phyloP scores from a whole-genome alignment of 768 basidiomycete genomes.

The Chalciporus sphaerocephalus region DNA sequence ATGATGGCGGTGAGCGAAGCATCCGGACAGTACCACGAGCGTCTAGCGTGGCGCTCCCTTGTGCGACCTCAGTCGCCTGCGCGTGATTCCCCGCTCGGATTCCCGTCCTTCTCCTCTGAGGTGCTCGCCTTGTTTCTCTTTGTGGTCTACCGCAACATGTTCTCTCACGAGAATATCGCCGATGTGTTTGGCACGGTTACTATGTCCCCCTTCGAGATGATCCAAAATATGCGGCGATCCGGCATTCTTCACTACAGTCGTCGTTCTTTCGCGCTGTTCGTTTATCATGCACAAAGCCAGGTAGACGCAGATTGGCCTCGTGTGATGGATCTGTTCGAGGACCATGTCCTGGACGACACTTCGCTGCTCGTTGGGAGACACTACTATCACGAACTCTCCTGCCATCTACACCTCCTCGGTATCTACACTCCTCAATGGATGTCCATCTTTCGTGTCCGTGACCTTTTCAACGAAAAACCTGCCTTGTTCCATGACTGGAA shows the following conservation, averaged over 20 bases:
- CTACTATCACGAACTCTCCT: conserved; percentile 43
- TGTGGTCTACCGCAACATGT: conserved; percentile 25
- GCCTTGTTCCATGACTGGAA: conserved; percentile 30
- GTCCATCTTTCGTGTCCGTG: neutral
- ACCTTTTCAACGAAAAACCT: neutral
- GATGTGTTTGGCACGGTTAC: neutral
- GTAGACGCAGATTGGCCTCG: conserved; percentile 39
- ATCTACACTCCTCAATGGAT: conserved; percentile 29
- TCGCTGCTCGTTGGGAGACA: conserved; percentile 20
- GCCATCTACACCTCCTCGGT: conserved; percentile 39
- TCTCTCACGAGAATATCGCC: conserved; percentile 20
- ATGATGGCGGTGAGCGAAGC: neutral
- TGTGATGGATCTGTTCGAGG: conserved; percentile 35
- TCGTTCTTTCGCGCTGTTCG: conserved; percentile 43
- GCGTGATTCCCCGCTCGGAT: neutral
- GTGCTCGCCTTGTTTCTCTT: conserved; percentile 23
- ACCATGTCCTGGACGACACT: conserved; percentile 5
- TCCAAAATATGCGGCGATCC: neutral
- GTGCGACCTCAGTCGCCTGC: neutral
- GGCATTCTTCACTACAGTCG: conserved; percentile 43
- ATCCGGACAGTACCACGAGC: conserved; percentile 19
- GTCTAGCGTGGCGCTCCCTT: conserved; percentile 23
- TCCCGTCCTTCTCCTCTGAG: conserved; percentile 9
- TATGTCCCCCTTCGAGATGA: neutral
- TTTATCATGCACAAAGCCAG: conserved; percentile 38